Evolutionary conservation across 192 early-diverging fungal genomes (phyloP), one percentile per base, ranked within the genome.

Genomic region (Coemansia sp.): DNA sequence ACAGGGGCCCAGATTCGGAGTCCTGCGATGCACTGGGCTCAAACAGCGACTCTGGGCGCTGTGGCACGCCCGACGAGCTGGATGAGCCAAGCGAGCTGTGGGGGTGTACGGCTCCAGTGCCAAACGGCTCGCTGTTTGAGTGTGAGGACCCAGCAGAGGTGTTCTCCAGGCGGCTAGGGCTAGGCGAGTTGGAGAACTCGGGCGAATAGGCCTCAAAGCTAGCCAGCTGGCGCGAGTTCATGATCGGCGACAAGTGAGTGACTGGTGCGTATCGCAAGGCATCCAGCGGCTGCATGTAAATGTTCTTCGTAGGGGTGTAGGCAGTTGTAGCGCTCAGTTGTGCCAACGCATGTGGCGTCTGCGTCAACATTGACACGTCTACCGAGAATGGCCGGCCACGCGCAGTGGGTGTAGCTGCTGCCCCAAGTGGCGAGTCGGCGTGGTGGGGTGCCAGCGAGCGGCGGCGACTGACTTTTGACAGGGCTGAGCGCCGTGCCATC

Each of bases 381-480:
- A 66, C 80, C 11, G 80, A 82, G 55, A 82, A 77, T 43, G 80
- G 80, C 38, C 80, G 75, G 4, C 65, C 78, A 4, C 69, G 73
- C 10, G 52, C 16, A 24, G 73, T 71, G 0, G 77, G 77, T 13
- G 76, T 74, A 8, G 67, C 49, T 3, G 40, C 13, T 12, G 31
- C 29, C 6, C 38, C 43, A 27, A 44, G 16, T 16, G 31, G 20
- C 20, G 40, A 18, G 15, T 9, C 20, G 5, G 18, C 1, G 42
- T 49, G 29, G 54, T 27, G 16, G 63, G 34, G 49, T 22, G 20
- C 49, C 13, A n/a, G 67, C 20, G 52, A 43, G n/a, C 54, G 51
- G 38, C 51, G 36, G 29, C 55, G 29, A 18, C 51, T 67, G 34
- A 31, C 41, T 60, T 22, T 65, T 41, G 27, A 62, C 57, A 33